Conservation (phyloP, 768 basidiomycete species). For the Suillus spraguei region DNA sequence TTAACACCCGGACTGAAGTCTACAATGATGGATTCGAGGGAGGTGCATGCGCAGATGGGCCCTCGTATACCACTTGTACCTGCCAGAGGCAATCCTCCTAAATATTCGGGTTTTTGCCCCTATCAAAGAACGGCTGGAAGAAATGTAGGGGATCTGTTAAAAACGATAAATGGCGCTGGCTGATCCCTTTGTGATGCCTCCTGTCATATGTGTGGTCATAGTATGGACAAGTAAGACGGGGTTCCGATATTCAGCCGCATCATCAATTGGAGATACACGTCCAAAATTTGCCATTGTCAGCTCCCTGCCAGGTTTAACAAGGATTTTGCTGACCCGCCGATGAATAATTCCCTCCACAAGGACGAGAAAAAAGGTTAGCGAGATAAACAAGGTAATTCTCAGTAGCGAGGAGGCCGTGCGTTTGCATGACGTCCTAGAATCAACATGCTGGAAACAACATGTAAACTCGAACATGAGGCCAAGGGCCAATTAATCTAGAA, state of each 20-base stretch:
- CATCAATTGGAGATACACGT: conserved; percentile 25
- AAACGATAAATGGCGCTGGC: conserved; percentile 21
- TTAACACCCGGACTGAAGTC: conserved; percentile 42
- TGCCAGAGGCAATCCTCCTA: conserved; percentile 25
- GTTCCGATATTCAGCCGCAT: conserved; percentile 47
- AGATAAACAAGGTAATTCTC: conserved; percentile 48
- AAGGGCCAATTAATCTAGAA: conserved; percentile 51
- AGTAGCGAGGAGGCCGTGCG: conserved; percentile 32
- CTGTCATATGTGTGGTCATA: conserved; percentile 37
- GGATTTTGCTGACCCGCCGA: conserved; percentile 58
- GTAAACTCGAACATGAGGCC: conserved; percentile 55
- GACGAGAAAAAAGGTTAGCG: conserved; percentile 36
- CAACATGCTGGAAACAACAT: conserved; percentile 42
- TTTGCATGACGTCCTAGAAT: conserved; percentile 21
- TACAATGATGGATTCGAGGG: conserved; percentile 43
- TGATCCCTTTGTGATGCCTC: conserved; percentile 42
- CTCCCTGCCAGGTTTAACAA: conserved; percentile 57
- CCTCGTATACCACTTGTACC: conserved; percentile 40
- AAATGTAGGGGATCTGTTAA: not conserved
- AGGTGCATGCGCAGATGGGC: conserved; percentile 31
- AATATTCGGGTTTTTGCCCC: conserved; percentile 26
- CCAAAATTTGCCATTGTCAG: conserved; percentile 57
- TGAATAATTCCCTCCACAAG: conserved; percentile 46
- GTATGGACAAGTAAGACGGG: conserved; percentile 34
- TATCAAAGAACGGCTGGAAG: conserved; percentile 15